Evolutionary conservation across 148 eudicot genomes (phyloP), one percentile per base, ranked within the genome.

Genomic region (Rhododendron griersonianum): DNA sequence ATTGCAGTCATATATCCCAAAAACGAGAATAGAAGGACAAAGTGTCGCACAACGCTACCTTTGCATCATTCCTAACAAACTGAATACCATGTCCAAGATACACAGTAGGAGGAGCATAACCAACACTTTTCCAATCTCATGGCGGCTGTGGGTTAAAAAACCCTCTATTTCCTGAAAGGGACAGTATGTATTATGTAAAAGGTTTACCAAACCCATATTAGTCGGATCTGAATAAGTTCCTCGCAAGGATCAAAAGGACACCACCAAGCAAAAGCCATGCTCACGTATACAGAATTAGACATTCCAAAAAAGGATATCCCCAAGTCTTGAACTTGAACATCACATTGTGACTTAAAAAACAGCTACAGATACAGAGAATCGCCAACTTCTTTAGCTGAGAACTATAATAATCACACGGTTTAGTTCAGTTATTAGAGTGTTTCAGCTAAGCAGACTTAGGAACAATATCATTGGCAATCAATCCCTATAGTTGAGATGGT

Each of bases 81-180:
- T n/a, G n/a, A n/a, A n/a, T n/a, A n/a, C n/a, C n/a, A n/a, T n/a
- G n/a, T n/a, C n/a, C n/a, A n/a, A n/a, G n/a, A n/a, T n/a, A n/a
- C n/a, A 96, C 77, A 1, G 95, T 93, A 65, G 98, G 98, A 96
- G 44, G 98, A 96, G 83, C 98, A 96, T 83, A 96, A 96, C 98
- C 98, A 96, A 85, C 98, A 94, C 88, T 93, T 96, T 76, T 96
- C 98, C 90, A 96, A 92, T 87, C 98, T 94, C 98, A 96, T 96
- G 76, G 84, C 61, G 65, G 79, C 55, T 55, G 81, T 41, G 45
- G 39, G 10, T 80, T 28, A 41, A 45, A 28, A 69, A 80, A 80
- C 35, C 84, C 87, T 65, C 74, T 83, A 83, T 83, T 44, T 82
- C 47, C 88, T 87, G 88, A 83, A 87, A 65, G 71, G n/a, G 9